These are phyloP conservation scores for Sporothrix pallida DNA, from an alignment of 2,329 filamentous ascomycete species.

Conservation along the genomic window DNA sequence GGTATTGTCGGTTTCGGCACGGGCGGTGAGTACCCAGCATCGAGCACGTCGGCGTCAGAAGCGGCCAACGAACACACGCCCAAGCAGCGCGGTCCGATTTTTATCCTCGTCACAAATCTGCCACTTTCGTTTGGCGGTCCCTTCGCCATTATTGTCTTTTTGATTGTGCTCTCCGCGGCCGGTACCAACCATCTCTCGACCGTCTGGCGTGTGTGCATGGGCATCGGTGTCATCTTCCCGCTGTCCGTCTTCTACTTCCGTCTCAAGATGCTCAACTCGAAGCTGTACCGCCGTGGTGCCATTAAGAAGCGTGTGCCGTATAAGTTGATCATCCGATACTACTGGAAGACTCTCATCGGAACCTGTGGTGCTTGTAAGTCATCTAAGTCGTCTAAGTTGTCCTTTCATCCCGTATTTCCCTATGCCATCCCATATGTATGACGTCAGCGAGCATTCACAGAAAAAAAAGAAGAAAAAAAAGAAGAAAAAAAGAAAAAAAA, in stretches of 20 bases:
- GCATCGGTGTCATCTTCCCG: slow-evolving; percentile 56
- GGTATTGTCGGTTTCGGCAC: slow-evolving; percentile 52
- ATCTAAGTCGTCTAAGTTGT: no score
- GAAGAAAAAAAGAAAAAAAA: no score
- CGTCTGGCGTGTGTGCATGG: slow-evolving; percentile 60
- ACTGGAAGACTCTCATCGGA: slow-evolving; percentile 57
- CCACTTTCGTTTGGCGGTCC: slow-evolving; percentile 57
- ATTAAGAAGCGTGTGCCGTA: slow-evolving; percentile 56
- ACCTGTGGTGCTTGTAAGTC: slow-evolving; percentile 48
- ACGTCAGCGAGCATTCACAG: no score
- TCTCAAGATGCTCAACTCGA: slow-evolving; percentile 57
- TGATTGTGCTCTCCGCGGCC: slow-evolving; percentile 58
- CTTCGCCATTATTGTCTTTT: slow-evolving; percentile 55
- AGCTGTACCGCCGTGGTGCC: slow-evolving; percentile 53
- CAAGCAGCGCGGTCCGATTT: slow-evolving; percentile 54
- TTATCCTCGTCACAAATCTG: slow-evolving; percentile 60
- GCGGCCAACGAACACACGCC: slow-evolving; percentile 56
- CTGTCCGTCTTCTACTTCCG: slow-evolving; percentile 60
- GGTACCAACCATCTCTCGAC: slow-evolving; percentile 46
- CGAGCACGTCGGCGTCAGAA: slow-evolving; percentile 56
- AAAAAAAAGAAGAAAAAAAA: no score
- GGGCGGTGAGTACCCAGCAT: slow-evolving; percentile 61
- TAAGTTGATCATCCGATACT: slow-evolving; percentile 52
- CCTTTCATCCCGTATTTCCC: no score
- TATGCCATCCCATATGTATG: neutral